A percentile compares a stretch with the other conserved stretches of the same genome.
Conservation (phyloP, 1,139 yeast genomes). For the Arxiozyma telluris region DNA sequence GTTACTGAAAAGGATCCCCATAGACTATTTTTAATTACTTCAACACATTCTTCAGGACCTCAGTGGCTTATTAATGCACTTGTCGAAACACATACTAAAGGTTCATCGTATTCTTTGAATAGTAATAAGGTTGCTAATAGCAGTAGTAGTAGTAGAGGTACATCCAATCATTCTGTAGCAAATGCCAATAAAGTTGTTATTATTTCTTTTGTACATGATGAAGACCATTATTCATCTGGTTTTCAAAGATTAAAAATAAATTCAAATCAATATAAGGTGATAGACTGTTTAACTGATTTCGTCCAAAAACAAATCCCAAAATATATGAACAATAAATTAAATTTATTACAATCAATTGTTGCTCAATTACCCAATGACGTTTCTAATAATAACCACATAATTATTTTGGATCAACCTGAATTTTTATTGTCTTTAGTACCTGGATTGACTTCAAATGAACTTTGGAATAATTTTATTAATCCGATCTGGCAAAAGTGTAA, state of each 20-base stretch:
- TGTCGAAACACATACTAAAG: conserved; percentile 29
- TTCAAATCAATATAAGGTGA: conserved; percentile 11
- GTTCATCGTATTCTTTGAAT: conserved; percentile 21
- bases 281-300: conserved; percentile 23
- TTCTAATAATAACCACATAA: conserved; percentile 6
- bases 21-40: conserved; percentile 42
- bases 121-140: not conserved
- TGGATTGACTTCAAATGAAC: conserved; percentile 22
- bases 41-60: conserved; percentile 56
- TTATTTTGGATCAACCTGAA: conserved; percentile 30
- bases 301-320: conserved; percentile 23
- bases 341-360: conserved; percentile 14
- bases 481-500: conserved; percentile 23
- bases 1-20: conserved; percentile 13
- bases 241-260: conserved; percentile 20
- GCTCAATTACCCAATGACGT: conserved; percentile 13
- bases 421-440: conserved; percentile 21
- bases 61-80: conserved; percentile 49
- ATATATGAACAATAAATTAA: conserved; percentile 17
- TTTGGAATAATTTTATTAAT: conserved; percentile 20
- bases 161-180: conserved; percentile 2
- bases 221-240: conserved; percentile 13
- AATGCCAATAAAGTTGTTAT: conserved; percentile 10
- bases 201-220: conserved; percentile 26
- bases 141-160: conserved; percentile 1